Evolutionary conservation across 345 rosid genomes (phyloP), one percentile per base, ranked within the genome.

Genomic region (Salix caprea): DNA sequence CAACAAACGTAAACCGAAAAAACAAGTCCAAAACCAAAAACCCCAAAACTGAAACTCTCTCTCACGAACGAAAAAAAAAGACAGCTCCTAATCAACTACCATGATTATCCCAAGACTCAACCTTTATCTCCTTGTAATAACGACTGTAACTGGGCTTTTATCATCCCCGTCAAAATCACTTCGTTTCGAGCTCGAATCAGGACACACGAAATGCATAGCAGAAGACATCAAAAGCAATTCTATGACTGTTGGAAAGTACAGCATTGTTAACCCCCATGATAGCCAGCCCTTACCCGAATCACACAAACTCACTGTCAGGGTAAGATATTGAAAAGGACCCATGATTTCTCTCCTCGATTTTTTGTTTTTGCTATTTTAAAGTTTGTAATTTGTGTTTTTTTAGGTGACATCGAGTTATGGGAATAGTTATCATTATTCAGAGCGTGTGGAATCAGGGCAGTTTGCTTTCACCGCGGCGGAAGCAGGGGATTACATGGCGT

Each of bases 221-320:
- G 98, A 96, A 58, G 99, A 96, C 84, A 88, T 96, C 77, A 89
- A 88, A 75, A 87, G 85, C 91, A 88, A 87, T 76, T 79, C 99
- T 19, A 86, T 96, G 98, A 86, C 92, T 42, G 97, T 96, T 74
- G 98, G 99, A 1, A 93, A 93, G 82, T 96, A 92, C 87, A 64
- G 60, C 89, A 77, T 96, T 79, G 88, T 91, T 21, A 96, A 92
- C 62, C 92, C 87, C 7, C 76, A 87, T 78, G 93, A 92, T 28
- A 87, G 83, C 71, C 90, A 89, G 0, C 92, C 95, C n/a, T 72
- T 90, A 65, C 93, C 98, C 18, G 89, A 87, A 0, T 86, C 98
- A 62, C 91, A 91, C 85, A 89, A 86, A 75, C 74, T 93, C 87
- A 87, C 94, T 74, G 87, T 87, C 80, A 87, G 91, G 89, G 98